These are phyloP conservation scores for Fusarium denticulatum DNA, from an alignment of 2,329 filamentous ascomycete genomes.

Conservation along the genomic window DNA sequence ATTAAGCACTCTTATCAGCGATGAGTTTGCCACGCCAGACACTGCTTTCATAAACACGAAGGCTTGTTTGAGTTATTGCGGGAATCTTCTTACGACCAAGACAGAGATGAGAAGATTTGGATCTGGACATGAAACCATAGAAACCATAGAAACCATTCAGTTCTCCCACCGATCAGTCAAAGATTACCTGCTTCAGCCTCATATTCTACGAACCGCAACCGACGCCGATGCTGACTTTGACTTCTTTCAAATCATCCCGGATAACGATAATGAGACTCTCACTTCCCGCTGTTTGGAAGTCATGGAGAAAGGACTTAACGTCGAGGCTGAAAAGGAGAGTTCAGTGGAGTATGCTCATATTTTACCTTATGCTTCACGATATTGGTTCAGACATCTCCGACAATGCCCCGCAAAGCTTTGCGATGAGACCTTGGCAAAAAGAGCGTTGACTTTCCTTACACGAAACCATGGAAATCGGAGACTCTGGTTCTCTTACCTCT, in stretches of 20 bases:
- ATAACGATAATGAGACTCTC: neutral
- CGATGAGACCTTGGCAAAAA: neutral
- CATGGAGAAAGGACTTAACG: neutral
- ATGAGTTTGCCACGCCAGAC: neutral
- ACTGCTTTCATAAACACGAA: neutral
- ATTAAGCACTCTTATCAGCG: neutral
- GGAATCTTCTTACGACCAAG: neutral
- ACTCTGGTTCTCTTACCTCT: constrained; percentile 7
- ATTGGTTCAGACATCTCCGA: constrained; percentile 7
- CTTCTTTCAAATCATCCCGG: neutral
- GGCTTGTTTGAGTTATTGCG: neutral
- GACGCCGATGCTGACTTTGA: no score
- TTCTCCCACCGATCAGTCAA: neutral
- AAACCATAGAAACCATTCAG: constrained; percentile 10
- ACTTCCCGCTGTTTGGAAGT: constrained; percentile 6
- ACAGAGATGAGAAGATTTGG: neutral
- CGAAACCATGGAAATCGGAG: neutral
- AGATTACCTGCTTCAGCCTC: neutral
- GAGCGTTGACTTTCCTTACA: neutral
- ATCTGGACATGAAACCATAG: neutral
- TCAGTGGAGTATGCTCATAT: neutral
- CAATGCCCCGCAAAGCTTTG: neutral
- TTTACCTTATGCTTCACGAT: neutral
- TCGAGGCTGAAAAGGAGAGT: neutral
- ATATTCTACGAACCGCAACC: neutral